Base-by-base conservation (phyloP, 2,329 filamentous ascomycete species). In the Fusarium virguliforme region DNA sequence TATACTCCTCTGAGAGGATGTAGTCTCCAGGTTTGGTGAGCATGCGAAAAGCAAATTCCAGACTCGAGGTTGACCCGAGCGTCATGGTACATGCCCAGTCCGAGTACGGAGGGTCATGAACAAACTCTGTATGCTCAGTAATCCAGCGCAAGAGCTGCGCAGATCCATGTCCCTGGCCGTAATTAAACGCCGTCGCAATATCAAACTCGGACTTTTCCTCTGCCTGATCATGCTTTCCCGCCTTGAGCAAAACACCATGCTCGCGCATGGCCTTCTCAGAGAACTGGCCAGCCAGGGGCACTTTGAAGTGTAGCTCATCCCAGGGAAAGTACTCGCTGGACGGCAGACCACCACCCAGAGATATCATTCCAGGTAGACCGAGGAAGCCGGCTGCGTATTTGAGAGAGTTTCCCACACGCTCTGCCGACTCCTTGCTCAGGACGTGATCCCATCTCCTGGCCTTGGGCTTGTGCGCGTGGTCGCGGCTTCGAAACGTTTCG, bases 321-420 rank as follows among this genome's bases (percentile, higher is more conserved):
- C 48, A 51, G 22, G 48, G 48, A 51, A 51, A 51, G 30, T 51
- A 51, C 2, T 51, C 48, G 7, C 48, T 51, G 1, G 48, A 51
- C 2, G 48, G 48, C 1, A 51, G 30, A 8, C 48, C 48, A 12
- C 48, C 48, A 8, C 48, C 30, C 2, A 51, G 30, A 6, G 48
- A 51, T 1, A 51, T 51, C 48, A 51, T 51, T 5, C 48, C 30
- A 6, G 48, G 48, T 13, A 51, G 13, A 13, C 30, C 10, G 4
- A 51, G 48, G 5, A 51, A 51, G 3, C 48, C 4, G 3, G 48
- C 48, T 5, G 48, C 48, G 13, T 53, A 53, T 30, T 53, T 53
- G 12, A 53, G 48, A 35, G 30, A 53, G 12, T 53, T 53, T 0
- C 30, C 48, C 28, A 35, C 18, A 3, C 48, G 48, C 4, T 35